A percentile compares a stretch with the other conserved stretches of the same genome.
phyloP scores from a whole-genome alignment of 169 alveolate species.

The Plasmodium ovale region DNA sequence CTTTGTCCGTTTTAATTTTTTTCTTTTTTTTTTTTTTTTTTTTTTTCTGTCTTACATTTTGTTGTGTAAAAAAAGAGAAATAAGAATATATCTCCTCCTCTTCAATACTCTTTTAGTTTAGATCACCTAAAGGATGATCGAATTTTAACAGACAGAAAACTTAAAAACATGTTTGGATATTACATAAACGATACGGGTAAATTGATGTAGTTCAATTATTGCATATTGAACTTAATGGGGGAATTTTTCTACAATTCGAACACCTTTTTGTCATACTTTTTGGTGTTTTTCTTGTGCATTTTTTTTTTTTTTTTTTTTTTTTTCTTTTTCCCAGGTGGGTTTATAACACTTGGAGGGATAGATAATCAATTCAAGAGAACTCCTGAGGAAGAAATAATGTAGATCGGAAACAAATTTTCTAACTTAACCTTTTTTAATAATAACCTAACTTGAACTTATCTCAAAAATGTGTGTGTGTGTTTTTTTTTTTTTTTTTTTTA shows the following conservation, averaged over 20 bases:
- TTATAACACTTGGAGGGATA: constrained; percentile 84
- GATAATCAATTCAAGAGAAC: constrained; percentile 80
- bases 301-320: neutral
- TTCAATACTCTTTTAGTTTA: constrained; percentile 14
- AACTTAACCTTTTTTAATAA: neutral
- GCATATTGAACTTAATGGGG: neutral
- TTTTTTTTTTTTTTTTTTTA: neutral
- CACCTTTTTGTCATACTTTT: neutral
- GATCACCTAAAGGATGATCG: constrained; percentile 45
- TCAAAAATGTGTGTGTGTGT: neutral
- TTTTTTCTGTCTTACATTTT: neutral
- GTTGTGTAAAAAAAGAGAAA: neutral
- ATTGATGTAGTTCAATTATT: neutral
- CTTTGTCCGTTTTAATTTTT: constrained; percentile 72
- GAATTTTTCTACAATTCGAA: neutral
- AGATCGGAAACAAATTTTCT: neutral
- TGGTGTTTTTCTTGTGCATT: neutral
- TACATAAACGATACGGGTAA: constrained; percentile 48
- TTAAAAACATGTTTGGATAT: constrained; percentile 62
- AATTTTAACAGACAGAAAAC: constrained; percentile 26
- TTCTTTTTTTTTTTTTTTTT: neutral
- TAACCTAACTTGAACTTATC: neutral
- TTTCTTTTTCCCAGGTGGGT: constrained; percentile 76
- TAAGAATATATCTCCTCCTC: neutral
- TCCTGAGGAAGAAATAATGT: constrained; percentile 81